Base-by-base conservation (phyloP, 495 filamentous ascomycete species). In the Bathelium albidoporum region DNA sequence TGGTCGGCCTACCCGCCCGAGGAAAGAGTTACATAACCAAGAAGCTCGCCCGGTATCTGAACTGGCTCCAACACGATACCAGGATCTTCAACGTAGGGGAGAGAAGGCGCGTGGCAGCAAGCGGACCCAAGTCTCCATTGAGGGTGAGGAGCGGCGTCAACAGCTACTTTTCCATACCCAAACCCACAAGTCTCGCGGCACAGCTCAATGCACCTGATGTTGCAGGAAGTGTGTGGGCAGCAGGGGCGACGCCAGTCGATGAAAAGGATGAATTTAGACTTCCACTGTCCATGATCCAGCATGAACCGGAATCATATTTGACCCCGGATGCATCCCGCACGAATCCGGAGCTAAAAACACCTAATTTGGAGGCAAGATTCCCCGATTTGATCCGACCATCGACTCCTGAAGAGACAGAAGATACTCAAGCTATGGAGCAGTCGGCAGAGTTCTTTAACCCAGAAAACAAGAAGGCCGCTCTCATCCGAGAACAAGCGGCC, bases 1-100 rank as follows among this genome's bases (percentile, higher is more conserved):
- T 98, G 94, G 94, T 98, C 58, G 94, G 94, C 64, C 80, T 98
- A 59, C 94, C 94, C 0, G 94, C 94, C 0, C 79, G 94, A 65
- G 94, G 94, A 61, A 98, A 98, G 76, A 96, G 91, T 62, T 98
- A 98, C 75, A 91, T 98, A 68, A 97, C 93, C 61, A 97, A 96
- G 80, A 98, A 98, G 78, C 81, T 98, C 53, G 88, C 91, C 28
- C 84, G 94, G 59, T 98, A 98, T 69, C 77, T 98, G 26, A 92
- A 95, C 62, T 98, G 94, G 94, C 85, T 96, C 59, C 94, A 98
- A 68, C 94, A 98, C 71, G 88, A 96, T 67, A 90, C 90, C 24
- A 81, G 82, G 68, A 97, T 98, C 65, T 98, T 98, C 83, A 98
- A 98, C 66, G 94, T 98, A 43, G 94, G 94, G 52, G 90, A 95